Evolutionary conservation across 1,139 yeast genomes (phyloP).

Genomic region (Debaryomyces robertsiae): DNA sequence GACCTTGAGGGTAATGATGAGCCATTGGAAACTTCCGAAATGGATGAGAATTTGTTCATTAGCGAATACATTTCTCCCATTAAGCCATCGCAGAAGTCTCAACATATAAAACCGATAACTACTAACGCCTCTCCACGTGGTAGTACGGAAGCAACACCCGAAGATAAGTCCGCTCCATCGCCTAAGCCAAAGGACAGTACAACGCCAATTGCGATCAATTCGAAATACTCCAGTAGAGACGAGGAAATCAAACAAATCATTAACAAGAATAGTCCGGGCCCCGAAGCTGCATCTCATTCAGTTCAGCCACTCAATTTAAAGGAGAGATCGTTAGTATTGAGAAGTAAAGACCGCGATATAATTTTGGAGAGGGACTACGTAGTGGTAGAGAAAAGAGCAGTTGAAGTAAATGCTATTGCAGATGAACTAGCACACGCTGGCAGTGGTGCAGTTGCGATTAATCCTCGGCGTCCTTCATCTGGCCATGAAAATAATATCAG

Average conservation of each 20-base stretch:
- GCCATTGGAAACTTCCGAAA: slow-evolving; percentile 67
- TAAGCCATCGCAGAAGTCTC: slow-evolving; percentile 22
- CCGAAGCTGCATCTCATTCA: slow-evolving; percentile 31
- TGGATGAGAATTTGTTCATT: slow-evolving; percentile 78
- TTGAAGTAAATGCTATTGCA: slow-evolving; percentile 92
- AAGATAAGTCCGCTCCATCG: slow-evolving; percentile 10
- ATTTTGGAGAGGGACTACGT: slow-evolving; percentile 82
- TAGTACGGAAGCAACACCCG: slow-evolving; percentile 16
- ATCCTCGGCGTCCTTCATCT: slow-evolving; percentile 15
- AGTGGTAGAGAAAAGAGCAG: slow-evolving; percentile 90
- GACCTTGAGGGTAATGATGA: slow-evolving; percentile 51
- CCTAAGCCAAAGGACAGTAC: slow-evolving; percentile 10
- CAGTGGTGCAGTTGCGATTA: slow-evolving; percentile 54
- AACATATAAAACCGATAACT: slow-evolving; percentile 21
- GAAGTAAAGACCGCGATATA: slow-evolving; percentile 40
- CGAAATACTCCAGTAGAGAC: slow-evolving; percentile 27
- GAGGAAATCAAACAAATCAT: slow-evolving; percentile 50
- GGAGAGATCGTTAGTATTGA: slow-evolving; percentile 17
- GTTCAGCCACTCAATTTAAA: slow-evolving; percentile 21
- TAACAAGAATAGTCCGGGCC: slow-evolving; percentile 46
- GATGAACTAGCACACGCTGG: slow-evolving; percentile 83
- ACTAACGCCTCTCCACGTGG: slow-evolving; percentile 6
- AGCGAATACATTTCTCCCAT: slow-evolving; percentile 69
- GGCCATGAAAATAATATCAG: slow-evolving; percentile 16
- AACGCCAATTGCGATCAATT: slow-evolving; percentile 3